A percentile compares a stretch with the other conserved stretches of the same genome.
Conservation (phyloP, 2,329 filamentous ascomycete genomes). For the Gnomoniopsis smithogilvyi region DNA sequence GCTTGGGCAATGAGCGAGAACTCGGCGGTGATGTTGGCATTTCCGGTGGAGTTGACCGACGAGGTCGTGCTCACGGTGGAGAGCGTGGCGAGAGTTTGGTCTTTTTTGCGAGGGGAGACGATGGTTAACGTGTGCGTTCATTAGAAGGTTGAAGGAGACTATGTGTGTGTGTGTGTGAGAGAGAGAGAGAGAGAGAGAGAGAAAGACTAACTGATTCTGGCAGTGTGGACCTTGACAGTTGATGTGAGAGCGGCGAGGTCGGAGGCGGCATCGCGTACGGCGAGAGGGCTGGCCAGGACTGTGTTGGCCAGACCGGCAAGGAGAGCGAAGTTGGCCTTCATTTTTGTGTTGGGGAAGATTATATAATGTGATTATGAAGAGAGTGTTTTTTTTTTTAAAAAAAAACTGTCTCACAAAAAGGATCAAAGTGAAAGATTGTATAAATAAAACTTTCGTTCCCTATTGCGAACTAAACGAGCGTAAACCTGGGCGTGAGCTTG, state of each 20-base stretch:
- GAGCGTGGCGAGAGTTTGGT: background rate
- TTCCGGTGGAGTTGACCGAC: background rate
- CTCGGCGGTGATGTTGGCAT: background rate
- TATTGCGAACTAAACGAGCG: too few relatives aligned
- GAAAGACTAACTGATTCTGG: background rate
- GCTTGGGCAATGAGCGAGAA: background rate
- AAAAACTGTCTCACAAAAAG: too few relatives aligned
- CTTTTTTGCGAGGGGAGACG: background rate
- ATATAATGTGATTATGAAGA: too few relatives aligned
- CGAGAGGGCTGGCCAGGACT: background rate
- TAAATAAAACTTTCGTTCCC: too few relatives aligned
- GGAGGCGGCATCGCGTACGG: background rate
- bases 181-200: background rate
- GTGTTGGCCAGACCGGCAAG: background rate
- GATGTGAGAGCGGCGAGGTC: background rate
- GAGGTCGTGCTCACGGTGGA: background rate
- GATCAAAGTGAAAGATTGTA: too few relatives aligned
- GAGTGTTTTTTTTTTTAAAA: too few relatives aligned
- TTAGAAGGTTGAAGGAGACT: too few relatives aligned
- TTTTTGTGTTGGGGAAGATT: background rate
- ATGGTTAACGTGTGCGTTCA: too few relatives aligned
- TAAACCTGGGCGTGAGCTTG: too few relatives aligned
- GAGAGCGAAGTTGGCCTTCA: background rate
- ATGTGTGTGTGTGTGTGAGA: background rate
- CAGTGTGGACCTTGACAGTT: background rate